Base-by-base conservation (phyloP, 352 stramenopile species). In the Phytophthora multivora region DNA sequence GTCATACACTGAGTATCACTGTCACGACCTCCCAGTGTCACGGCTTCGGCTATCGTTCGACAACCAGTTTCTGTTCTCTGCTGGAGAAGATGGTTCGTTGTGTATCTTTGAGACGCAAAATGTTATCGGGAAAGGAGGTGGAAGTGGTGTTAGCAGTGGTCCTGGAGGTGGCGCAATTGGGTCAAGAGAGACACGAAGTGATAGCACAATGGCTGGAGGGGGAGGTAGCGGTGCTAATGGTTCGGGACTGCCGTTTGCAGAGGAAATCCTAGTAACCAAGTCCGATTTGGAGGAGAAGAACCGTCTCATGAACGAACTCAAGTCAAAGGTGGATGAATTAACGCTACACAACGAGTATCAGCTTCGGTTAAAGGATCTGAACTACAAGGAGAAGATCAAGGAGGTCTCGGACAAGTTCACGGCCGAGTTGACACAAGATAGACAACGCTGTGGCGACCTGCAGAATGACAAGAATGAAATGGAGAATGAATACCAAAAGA, bases 341-440 rank as follows among this genome's bases (percentile, higher is more conserved):
- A 95, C 83, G 12, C 72, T 97, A 8, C 90, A 98, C 59, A 98
- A 98, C 61, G 95, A 98, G 43, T 98, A 98, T 55, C 91, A 98
- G 48, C 69, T 98, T 30, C 83, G 95, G 3, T 67, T 98, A 26
- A 98, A 98, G 52, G 93, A 98, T 60, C 97, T 98, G 77, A 97
- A 97, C 67, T 98, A 98, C 75, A 91, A 89, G 48, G 95, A 98
- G 60, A 97, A 98, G 56, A 97, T 98, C 46, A 98, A 98, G 66
- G 95, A 98, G 58, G 80, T 97, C 2, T 97, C 88, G 1, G 89
- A 98, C 64, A 97, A 97, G 64, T 98, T 97, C 61, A 94, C 83
- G 1, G 84, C 95, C 16, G 94, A 98, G 53, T 69, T 98, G 25
- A 95, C 96, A n/a, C 88, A 97, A 60, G 93, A 98, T 67, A 86